phyloP scores from a whole-genome alignment of 768 basidiomycete species.

The Pleurotus ostreatus region DNA sequence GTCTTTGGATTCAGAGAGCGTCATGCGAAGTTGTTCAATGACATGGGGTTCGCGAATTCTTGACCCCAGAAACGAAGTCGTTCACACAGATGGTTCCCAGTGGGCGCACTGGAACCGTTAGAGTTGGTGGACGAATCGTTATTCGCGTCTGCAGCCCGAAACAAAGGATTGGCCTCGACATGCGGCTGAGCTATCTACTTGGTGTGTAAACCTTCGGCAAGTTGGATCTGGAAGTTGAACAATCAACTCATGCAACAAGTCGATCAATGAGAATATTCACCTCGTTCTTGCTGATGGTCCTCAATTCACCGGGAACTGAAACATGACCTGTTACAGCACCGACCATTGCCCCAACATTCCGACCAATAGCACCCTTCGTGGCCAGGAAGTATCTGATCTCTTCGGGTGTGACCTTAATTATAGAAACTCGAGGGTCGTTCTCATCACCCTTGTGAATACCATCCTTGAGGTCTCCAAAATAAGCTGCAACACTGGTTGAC shows the following conservation, averaged over 20 bases:
- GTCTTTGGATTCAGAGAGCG: too few relatives aligned
- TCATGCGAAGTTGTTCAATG: too few relatives aligned
- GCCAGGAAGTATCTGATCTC: conserved; percentile 83
- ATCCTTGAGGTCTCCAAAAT: conserved; percentile 86
- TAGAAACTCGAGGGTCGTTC: conserved; percentile 72
- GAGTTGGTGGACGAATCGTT: too few relatives aligned
- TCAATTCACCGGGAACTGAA: conserved; percentile 70
- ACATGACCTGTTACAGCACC: conserved; percentile 58
- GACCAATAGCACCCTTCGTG: conserved; percentile 53
- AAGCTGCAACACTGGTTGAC: conserved; percentile 51
- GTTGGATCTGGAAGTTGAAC: conserved; percentile 32
- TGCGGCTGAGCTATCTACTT: conserved; percentile 16
- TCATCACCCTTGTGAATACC: conserved; percentile 80
- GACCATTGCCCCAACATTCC: conserved; percentile 56
- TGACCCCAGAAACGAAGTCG: too few relatives aligned
- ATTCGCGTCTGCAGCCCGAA: too few relatives aligned
- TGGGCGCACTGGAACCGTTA: too few relatives aligned
- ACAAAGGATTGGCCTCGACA: too few relatives aligned
- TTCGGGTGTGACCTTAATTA: conserved; percentile 75
- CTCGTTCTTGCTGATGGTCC: conserved; percentile 71
- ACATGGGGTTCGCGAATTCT: too few relatives aligned
- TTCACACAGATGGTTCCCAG: too few relatives aligned
- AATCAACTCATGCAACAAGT: background rate
- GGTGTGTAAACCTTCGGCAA: conserved; percentile 34
- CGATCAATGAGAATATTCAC: conserved; percentile 31